Conservation (phyloP, 2,329 filamentous ascomycete genomes). For the Ophiostoma australiae region DNA sequence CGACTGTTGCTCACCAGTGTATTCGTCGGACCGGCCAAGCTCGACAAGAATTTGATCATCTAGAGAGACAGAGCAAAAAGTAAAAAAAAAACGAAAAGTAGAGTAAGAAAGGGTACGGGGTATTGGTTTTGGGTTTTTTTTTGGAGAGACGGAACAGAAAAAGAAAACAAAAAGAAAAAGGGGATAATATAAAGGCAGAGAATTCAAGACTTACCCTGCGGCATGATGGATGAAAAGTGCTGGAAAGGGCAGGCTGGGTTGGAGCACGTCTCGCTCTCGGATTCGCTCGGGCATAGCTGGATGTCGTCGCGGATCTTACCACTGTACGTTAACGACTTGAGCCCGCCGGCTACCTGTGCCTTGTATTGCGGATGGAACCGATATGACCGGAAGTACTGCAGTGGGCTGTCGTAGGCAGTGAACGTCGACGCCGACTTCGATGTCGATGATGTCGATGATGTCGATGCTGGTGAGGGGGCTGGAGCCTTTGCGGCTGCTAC, state of each 20-base stretch:
- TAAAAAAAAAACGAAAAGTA: constrained; percentile 34
- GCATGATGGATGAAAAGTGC: constrained; percentile 70
- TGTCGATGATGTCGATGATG: neutral
- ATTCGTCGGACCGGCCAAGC: constrained; percentile 62
- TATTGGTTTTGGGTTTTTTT: neutral
- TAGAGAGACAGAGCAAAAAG: constrained; percentile 38
- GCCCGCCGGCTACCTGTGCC: constrained; percentile 65
- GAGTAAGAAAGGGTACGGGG: constrained; percentile 35
- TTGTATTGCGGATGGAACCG: constrained; percentile 80
- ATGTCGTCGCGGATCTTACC: constrained; percentile 76
- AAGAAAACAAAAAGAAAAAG: neutral
- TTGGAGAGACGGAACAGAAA: constrained; percentile 20
- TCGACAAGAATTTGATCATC: constrained; percentile 70
- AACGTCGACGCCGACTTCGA: constrained; percentile 25
- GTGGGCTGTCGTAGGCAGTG: constrained; percentile 71
- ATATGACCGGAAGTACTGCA: constrained; percentile 79
- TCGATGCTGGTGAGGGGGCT: neutral
- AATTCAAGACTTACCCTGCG: constrained; percentile 62
- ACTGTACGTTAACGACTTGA: constrained; percentile 88
- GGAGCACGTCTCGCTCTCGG: constrained; percentile 62
- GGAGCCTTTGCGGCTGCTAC: neutral
- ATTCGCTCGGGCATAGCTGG: constrained; percentile 71
- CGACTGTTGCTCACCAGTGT: constrained; percentile 55
- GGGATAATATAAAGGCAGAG: too few species aligned
- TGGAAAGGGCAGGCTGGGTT: constrained; percentile 68